A percentile compares a stretch with the other conserved stretches of the same genome.
phyloP scores from a whole-genome alignment of 2,329 filamentous ascomycete genomes.

The Metarhizium robertsii region DNA sequence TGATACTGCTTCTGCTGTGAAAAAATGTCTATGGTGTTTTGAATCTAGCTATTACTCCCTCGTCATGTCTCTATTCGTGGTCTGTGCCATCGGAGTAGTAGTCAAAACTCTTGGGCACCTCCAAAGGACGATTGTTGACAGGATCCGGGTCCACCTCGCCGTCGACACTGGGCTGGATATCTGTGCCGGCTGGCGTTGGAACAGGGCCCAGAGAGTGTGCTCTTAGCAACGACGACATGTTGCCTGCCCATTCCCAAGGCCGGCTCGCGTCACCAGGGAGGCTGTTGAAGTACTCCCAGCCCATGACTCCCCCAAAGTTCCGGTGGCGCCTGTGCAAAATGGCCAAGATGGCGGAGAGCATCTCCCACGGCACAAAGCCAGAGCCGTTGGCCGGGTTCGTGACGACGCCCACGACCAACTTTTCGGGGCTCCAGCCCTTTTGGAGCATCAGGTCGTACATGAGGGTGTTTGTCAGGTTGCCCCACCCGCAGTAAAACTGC shows the following conservation, averaged over 20 bases:
- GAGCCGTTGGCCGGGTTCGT: slow-evolving; percentile 67
- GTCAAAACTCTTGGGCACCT: slow-evolving; percentile 14
- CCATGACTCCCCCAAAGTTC: slow-evolving; percentile 79
- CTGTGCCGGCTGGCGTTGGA: background rate
- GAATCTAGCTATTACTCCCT: background rate
- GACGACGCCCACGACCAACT: slow-evolving; percentile 71
- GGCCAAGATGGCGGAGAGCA: slow-evolving; percentile 32
- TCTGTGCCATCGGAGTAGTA: slow-evolving; percentile 13
- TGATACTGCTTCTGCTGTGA: background rate
- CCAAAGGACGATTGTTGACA: slow-evolving; percentile 1
- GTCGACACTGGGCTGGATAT: background rate
- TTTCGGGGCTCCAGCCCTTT: slow-evolving; percentile 61
- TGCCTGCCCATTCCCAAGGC: slow-evolving; percentile 72
- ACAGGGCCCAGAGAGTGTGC: slow-evolving; percentile 14
- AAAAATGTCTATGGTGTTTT: background rate
- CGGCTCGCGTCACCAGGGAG: slow-evolving; percentile 50
- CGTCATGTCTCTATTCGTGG: background rate
- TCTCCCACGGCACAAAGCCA: slow-evolving; percentile 40
- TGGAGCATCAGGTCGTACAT: slow-evolving; percentile 43
- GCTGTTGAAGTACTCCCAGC: slow-evolving; percentile 92
- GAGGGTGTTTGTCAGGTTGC: slow-evolving; percentile 37
- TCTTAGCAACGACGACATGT: slow-evolving; percentile 45
- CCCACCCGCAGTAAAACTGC: slow-evolving; percentile 92
- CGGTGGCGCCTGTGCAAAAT: slow-evolving; percentile 42
- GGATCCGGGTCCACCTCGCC: slow-evolving; percentile 16